Evolutionary conservation across 1,139 yeast genomes (phyloP).

Genomic region (Yamadazyma diddensiae): DNA sequence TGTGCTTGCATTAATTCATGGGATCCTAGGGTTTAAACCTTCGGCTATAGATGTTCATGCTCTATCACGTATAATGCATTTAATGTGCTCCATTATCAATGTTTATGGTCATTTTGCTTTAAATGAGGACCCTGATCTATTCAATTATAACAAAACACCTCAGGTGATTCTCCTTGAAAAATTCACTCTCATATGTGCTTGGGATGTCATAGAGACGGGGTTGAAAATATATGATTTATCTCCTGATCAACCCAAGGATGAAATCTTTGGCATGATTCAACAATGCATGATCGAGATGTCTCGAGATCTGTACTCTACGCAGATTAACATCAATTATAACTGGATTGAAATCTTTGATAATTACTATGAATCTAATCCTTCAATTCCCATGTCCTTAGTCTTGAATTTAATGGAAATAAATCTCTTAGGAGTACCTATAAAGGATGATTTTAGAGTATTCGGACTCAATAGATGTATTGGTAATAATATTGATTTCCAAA

Average conservation of each 20-base stretch:
- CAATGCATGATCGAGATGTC: constrained; percentile 35
- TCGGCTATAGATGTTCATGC: constrained; percentile 42
- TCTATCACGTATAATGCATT: constrained; percentile 4
- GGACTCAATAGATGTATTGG: constrained; percentile 58
- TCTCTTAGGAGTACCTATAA: constrained; percentile 38
- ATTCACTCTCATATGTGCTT: constrained; percentile 44
- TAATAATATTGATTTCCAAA: constrained; percentile 40
- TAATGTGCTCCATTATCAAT: constrained; percentile 19
- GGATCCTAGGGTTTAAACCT: constrained; percentile 53
- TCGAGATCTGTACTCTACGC: constrained; percentile 36
- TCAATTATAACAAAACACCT: constrained; percentile 31
- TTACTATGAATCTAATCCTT: constrained; percentile 6
- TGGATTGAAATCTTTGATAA: constrained; percentile 37
- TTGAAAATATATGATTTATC: constrained; percentile 11
- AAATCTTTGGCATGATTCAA: constrained; percentile 7
- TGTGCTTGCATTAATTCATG: constrained; percentile 50
- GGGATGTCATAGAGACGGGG: constrained; percentile 53
- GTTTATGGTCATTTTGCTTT: constrained; percentile 8
- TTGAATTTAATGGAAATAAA: constrained; percentile 31
- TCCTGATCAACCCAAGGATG: constrained; percentile 3
- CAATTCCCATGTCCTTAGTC: background rate
- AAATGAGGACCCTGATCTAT: constrained; percentile 13
- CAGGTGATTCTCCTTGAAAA: constrained; percentile 49
- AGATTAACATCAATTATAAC: constrained; percentile 36
- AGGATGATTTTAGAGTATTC: constrained; percentile 40